Base-by-base conservation (phyloP, 148 eudicot genomes). In the Euryodendron excelsum region DNA sequence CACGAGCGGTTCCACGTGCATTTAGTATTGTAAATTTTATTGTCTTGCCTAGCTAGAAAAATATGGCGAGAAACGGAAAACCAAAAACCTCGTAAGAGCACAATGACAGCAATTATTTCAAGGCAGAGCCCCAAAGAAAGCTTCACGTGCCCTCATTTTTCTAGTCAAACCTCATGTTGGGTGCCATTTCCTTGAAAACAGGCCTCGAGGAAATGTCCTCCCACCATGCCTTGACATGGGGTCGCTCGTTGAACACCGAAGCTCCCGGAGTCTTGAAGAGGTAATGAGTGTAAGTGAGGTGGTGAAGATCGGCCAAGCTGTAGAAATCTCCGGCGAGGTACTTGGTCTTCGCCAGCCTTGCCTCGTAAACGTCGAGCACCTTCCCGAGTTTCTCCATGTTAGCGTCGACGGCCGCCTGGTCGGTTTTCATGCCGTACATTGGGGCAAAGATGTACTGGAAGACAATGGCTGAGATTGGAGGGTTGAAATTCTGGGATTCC, bases 181-280 rank as follows among this genome's bases (percentile, higher is more conserved):
- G 44, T 39, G 81, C 44, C 0, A 82, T 80, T 66, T 86, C 81
- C 52, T 48, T 36, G 45, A 45, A 84, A 11, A 82, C 63, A 25
- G 87, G 87, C 64, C 85, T 69, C 12, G 85, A 79, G 23, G 83
- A 73, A 27, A 86, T 79, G 25, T 86, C 83, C 68, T 84, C 87
- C 85, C 85, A 84, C 89, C 89, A 84, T 23, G 83, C 83, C 81
- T 82, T 81, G 47, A 86, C 87, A 79, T 69, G 73, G 3, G 86
- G 89, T 7, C 85, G 82, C 3, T 72, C 62, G 11, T 81, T 63
- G 20, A 86, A 66, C 47, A 84, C 64, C 15, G 75, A 52, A 31
- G 83, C 87, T 69, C 52, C 82, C 15, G 84, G 77, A 59, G 83
- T 81, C 34, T 70, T 79, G 85, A 81, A 80, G 3, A 86, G 77